phyloP scores from a whole-genome alignment of 2,329 filamentous ascomycete genomes.

The Colletotrichum echinochloae region DNA sequence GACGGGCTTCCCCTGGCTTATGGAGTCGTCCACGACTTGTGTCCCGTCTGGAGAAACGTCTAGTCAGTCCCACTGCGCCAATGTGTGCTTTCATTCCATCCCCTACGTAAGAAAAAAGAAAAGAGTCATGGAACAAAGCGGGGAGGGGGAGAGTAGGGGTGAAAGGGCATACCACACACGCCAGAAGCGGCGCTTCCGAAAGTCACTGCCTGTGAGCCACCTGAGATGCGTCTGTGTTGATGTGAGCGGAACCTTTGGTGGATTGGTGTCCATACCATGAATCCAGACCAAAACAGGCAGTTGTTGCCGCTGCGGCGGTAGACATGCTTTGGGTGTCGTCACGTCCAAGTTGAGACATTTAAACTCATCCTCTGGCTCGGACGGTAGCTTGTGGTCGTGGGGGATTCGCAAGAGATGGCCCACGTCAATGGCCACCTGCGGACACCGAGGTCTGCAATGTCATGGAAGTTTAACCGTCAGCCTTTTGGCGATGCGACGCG shows the following conservation, averaged over 20 bases:
- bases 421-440: constrained; percentile 55
- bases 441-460: constrained; percentile 55
- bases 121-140: not conserved
- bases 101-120: too few relatives aligned
- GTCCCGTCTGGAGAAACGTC: constrained; percentile 46
- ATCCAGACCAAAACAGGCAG: constrained; percentile 60
- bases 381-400: constrained; percentile 42
- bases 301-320: not conserved
- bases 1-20: constrained; percentile 42
- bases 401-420: constrained; percentile 58
- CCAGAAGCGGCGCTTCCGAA: constrained; percentile 56
- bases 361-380: constrained; percentile 55
- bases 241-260: not conserved
- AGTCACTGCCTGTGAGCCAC: constrained; percentile 58
- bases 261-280: constrained; percentile 49
- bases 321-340: constrained; percentile 43
- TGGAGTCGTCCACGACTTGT: constrained; percentile 52
- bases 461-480: not conserved
- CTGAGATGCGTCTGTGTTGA: constrained; percentile 34
- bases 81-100: not conserved
- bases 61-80: not conserved
- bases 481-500: not conserved
- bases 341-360: constrained; percentile 58
- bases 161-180: constrained; percentile 52
- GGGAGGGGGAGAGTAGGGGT: not conserved